These are phyloP conservation scores for Penicillium taxi DNA, from an alignment of 495 filamentous ascomycete genomes.

Conservation along the genomic window DNA sequence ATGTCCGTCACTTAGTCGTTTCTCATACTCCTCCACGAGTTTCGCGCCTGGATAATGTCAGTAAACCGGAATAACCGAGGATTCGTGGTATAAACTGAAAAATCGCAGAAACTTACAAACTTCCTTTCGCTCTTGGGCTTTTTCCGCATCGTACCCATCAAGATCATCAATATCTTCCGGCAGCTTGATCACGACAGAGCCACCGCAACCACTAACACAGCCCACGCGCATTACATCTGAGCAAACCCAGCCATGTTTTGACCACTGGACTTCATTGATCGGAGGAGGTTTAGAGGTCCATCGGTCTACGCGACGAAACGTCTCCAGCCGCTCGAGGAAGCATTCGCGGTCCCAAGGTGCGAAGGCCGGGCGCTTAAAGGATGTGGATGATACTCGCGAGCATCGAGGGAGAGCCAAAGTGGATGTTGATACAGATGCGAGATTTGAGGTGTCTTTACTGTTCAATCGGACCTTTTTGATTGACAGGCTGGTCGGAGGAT, in stretches of 20 bases:
- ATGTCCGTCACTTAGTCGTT: constrained; percentile 67
- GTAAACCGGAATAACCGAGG: neutral
- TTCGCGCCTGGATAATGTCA: constrained; percentile 33
- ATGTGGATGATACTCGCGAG: constrained; percentile 15
- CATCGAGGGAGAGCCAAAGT: constrained; percentile 22
- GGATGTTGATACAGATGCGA: constrained; percentile 19
- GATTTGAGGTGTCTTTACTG: constrained; percentile 17
- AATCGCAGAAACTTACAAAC: constrained; percentile 43
- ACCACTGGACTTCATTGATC: constrained; percentile 91
- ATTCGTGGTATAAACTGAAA: too few relatives aligned
- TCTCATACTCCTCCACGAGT: constrained; percentile 69
- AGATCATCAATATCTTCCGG: constrained; percentile 50
- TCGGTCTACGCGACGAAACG: constrained; percentile 80
- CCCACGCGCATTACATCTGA: constrained; percentile 71
- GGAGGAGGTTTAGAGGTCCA: constrained; percentile 70
- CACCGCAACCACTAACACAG: constrained; percentile 72
- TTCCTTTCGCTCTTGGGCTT: constrained; percentile 58
- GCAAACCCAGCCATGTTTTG: constrained; percentile 88
- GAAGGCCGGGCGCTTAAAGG: constrained; percentile 49
- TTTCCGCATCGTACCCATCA: constrained; percentile 43
- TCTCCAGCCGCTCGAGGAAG: constrained; percentile 74
- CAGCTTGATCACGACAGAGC: constrained; percentile 72
- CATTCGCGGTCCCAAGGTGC: constrained; percentile 75
- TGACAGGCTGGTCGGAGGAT: constrained; percentile 23
- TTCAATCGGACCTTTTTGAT: constrained; percentile 35